A percentile compares a stretch with the other conserved stretches of the same genome.
Conservation (phyloP, 345 rosid species). For the Salix brachista region DNA sequence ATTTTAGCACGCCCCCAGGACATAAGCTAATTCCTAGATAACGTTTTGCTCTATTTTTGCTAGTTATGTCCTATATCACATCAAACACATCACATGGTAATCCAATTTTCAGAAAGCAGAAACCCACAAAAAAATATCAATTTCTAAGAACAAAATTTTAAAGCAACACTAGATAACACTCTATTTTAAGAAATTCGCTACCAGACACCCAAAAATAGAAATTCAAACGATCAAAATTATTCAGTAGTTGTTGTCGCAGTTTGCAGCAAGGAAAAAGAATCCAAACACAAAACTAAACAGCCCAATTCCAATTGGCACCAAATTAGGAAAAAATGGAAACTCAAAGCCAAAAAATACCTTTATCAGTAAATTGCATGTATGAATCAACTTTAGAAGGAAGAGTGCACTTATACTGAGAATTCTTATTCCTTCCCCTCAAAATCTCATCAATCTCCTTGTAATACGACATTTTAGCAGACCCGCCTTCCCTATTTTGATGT, state of each 20-base stretch:
- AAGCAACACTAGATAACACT: not conserved
- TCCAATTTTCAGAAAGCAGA: not conserved
- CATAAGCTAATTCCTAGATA: not conserved
- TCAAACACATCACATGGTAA: not conserved
- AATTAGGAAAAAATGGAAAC: not conserved
- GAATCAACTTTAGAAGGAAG: slow-evolving; percentile 75
- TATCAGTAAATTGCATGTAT: slow-evolving; percentile 83
- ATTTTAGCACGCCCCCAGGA: not conserved
- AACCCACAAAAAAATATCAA: not conserved
- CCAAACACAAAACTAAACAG: not conserved
- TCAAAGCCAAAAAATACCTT: slow-evolving; percentile 45
- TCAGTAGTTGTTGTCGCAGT: not conserved
- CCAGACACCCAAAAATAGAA: not conserved
- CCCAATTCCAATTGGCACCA: not conserved
- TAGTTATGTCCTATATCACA: not conserved
- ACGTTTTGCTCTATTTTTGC: not conserved
- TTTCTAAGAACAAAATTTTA: not conserved
- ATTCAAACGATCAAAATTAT: not conserved
- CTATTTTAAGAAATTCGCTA: not conserved
- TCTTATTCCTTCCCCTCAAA: slow-evolving; percentile 77
- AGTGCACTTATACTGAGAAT: slow-evolving; percentile 63
- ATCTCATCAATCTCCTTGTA: slow-evolving; percentile 96
- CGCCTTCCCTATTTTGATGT: slow-evolving; percentile 74
- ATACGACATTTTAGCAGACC: slow-evolving; percentile 87
- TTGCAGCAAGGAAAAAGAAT: not conserved